phyloP scores from a whole-genome alignment of 2,329 filamentous ascomycete species.

The Colletotrichum sp. region DNA sequence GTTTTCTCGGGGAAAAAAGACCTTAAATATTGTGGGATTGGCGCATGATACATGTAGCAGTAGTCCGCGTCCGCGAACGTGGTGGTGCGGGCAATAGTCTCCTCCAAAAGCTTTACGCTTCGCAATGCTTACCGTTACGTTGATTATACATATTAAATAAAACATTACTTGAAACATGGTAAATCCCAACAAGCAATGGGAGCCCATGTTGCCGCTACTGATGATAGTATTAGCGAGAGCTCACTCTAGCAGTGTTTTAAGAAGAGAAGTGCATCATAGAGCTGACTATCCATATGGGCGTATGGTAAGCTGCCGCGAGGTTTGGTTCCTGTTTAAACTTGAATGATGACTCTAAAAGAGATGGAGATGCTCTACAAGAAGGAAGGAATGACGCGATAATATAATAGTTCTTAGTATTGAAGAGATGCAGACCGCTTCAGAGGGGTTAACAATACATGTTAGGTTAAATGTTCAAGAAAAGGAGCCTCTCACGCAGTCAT shows the following conservation, averaged over 20 bases:
- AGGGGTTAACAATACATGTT: too few species aligned
- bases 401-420: too few species aligned
- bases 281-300: not conserved
- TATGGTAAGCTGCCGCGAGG: not conserved
- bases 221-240: not conserved
- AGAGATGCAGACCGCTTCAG: too few species aligned
- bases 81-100: not conserved
- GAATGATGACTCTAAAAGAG: not conserved
- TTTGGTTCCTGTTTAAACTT: not conserved
- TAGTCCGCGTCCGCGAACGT: not conserved
- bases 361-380: not conserved
- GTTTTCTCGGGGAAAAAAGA: rapidly evolving
- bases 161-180: not conserved
- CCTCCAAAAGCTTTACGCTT: not conserved
- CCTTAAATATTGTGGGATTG: not conserved
- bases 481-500: too few species aligned
- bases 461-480: too few species aligned
- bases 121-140: not conserved
- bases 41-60: not conserved
- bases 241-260: not conserved
- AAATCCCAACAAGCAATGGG: not conserved
- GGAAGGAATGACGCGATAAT: too few species aligned
- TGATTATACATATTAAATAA: too few species aligned
- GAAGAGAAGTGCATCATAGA: not conserved
- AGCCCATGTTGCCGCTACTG: not conserved